Base-by-base conservation (phyloP, 2,329 filamentous ascomycete species). In the Aspergillus ruber region DNA sequence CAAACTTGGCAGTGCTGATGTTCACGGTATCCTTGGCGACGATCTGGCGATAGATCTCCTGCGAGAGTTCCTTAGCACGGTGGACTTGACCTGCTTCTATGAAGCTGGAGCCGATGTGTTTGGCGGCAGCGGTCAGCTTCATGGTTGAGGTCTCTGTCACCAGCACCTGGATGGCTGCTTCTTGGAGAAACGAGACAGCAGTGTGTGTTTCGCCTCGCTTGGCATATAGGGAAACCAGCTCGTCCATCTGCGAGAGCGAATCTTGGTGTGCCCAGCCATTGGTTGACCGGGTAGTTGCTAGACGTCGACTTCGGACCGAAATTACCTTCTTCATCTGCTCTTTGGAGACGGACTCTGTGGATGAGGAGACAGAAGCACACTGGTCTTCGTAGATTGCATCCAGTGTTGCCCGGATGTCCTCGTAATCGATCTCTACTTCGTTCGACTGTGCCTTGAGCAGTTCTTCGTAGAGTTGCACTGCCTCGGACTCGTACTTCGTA, bases 231-330 rank as follows among this genome's bases (percentile, higher is more conserved):
- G 49, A 54, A 5, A 69, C 58, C 4, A 72, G 55, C 50, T 71
- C 63, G 29, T 63, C 58, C 53, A 72, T 56, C 47, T 67, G 59
- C 4, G 59, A 56, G 4, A 73, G 56, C 3, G 66, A 65, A 50
- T 67, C 65, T 50, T 69, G 65, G 32, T 71, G 67, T 4, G 66
- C 66, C 63, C 67, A 72, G 6, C 66, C 66, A 32, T 70, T 57
- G 7, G 52, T 60, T 43, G 65, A 51, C 7, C 64, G 67, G 2
- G 63, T 48, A 4, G 56, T 54, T 0, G 51, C 54, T 27, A 66
- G 56, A 5, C 66, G 66, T 44, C 64, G 60, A 17, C 49, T 58
- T 15, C 66, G 53, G 10, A 69, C 52, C n/a, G 50, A 58, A 23
- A 65, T 56, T 5, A 60, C 64, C 17, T 57, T 59, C 4, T 66